Conservation (phyloP, 768 basidiomycete genomes). For the Russula griseocarnosa region DNA sequence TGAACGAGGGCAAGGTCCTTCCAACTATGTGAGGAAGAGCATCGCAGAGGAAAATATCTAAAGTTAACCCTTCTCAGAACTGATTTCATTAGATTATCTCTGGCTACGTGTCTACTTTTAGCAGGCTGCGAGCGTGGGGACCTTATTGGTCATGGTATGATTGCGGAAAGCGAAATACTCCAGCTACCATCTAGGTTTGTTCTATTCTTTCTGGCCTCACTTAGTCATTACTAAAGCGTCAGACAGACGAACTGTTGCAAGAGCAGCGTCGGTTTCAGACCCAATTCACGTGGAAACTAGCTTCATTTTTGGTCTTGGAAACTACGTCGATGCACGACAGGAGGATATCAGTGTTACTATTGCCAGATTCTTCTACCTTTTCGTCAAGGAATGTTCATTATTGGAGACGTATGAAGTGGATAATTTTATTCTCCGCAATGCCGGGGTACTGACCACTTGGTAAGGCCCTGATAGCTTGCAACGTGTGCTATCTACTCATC, state of each 20-base stretch:
- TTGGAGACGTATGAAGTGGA: slow-evolving; percentile 66
- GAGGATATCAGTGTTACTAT: slow-evolving; percentile 51
- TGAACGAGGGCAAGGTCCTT: slow-evolving; percentile 33
- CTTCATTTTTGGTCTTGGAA: slow-evolving; percentile 52
- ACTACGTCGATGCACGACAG: slow-evolving; percentile 46
- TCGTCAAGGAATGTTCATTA: slow-evolving; percentile 55
- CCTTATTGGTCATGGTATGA: slow-evolving; percentile 45
- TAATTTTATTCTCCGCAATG: slow-evolving; percentile 67
- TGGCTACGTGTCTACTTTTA: slow-evolving; percentile 57
- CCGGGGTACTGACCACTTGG: slow-evolving; percentile 55
- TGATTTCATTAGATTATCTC: slow-evolving; percentile 55
- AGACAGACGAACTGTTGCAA: slow-evolving; percentile 47
- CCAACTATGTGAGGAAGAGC: slow-evolving; percentile 18
- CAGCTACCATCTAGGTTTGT: slow-evolving; percentile 56
- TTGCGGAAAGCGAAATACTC: slow-evolving; percentile 46
- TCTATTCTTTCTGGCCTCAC: not conserved
- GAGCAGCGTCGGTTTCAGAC: slow-evolving; percentile 45
- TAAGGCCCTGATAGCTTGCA: slow-evolving; percentile 34
- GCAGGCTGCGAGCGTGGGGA: slow-evolving; percentile 60
- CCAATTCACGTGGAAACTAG: slow-evolving; percentile 56
- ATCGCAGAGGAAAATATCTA: not conserved
- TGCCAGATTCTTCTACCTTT: slow-evolving; percentile 59
- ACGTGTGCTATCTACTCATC: not conserved
- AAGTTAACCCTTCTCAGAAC: slow-evolving; percentile 33
- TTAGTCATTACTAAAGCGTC: not conserved